Base-by-base conservation (phyloP, 2,329 filamentous ascomycete species). In the Sporothrix phasma region DNA sequence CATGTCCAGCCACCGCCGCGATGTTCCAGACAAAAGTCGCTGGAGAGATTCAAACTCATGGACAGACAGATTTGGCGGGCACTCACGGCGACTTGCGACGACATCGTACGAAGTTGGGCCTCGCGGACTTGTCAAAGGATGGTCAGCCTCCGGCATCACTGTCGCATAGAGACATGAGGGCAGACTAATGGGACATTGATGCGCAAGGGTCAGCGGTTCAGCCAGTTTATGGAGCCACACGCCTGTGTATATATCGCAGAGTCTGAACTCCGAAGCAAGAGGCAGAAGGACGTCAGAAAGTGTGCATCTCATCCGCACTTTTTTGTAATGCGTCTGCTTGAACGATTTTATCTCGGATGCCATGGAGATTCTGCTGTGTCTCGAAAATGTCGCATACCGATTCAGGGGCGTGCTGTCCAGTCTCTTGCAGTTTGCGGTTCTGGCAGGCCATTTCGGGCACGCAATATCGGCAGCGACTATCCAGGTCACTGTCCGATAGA, bases 1-100 rank as follows among this genome's bases (percentile, higher is more conserved):
- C 0, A 71, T 63, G 0, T 67, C 64, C 10, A 71, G 62, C 84
- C 83, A 86, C 0, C 83, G 76, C 0, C 78, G 73, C 10, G 74
- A 68, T 2, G 73, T 75, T 0, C 81, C 82, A 0, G 77, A 74
- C 0, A 82, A 68, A 0, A 84, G 70, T 0, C 72, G 74, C 64
- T 84, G 80, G 60, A 80, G 80, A 0, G 83, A 77, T 26, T 76
- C 74, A 56, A 78, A 86, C 62, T 87, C 84, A 15, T 84, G 79
- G 0, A 76, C 58, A 1, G 77, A 78, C 29, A 83, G 64, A 0
- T 74, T 73, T 0, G 72, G 46, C 0, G 84, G 81, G 53, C 83
- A 84, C 1, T 71, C 71, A 0, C 74, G 71, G 37, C 82, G 80
- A 13, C 73, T 81, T 0, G 83, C 80, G 39, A 84, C 72, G 0